Conservation (phyloP, 108 stramenopile genomes). For the Epithemia pelagica region DNA sequence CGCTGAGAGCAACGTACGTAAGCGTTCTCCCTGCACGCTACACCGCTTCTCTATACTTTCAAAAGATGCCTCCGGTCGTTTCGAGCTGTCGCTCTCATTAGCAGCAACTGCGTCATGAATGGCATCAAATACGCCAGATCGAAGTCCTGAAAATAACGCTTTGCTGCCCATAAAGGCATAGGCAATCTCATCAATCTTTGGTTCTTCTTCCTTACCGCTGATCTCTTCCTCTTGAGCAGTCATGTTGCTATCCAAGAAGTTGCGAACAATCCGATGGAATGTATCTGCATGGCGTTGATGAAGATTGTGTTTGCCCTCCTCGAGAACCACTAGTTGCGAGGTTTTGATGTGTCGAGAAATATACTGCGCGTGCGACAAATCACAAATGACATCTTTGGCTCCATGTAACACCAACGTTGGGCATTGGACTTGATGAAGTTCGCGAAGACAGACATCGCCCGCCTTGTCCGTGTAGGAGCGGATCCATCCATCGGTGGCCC, state of each 20-base stretch:
- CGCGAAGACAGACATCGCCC: constrained; percentile 12
- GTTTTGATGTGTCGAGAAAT: constrained; percentile 15
- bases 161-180: constrained; percentile 27
- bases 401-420: constrained; percentile 22
- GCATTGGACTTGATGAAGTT: constrained; percentile 12
- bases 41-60: neutral
- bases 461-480: neutral
- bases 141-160: constrained; percentile 13
- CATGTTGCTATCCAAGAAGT: constrained; percentile 5
- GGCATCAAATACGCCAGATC: constrained; percentile 15
- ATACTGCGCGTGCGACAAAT: constrained; percentile 11
- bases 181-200: constrained; percentile 18
- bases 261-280: constrained; percentile 10
- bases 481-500: constrained; percentile 23
- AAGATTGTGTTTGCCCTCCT: constrained; percentile 23
- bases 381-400: constrained; percentile 15
- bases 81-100: neutral
- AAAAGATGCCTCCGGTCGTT: neutral
- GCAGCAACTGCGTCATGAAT: constrained; percentile 1
- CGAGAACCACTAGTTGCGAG: constrained; percentile 7
- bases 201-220: neutral
- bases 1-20: constrained; percentile 14
- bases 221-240: neutral
- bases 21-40: constrained; percentile 10
- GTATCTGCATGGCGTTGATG: constrained; percentile 14